phyloP scores from a whole-genome alignment of 345 rosid genomes.

The Hibiscus trionum region DNA sequence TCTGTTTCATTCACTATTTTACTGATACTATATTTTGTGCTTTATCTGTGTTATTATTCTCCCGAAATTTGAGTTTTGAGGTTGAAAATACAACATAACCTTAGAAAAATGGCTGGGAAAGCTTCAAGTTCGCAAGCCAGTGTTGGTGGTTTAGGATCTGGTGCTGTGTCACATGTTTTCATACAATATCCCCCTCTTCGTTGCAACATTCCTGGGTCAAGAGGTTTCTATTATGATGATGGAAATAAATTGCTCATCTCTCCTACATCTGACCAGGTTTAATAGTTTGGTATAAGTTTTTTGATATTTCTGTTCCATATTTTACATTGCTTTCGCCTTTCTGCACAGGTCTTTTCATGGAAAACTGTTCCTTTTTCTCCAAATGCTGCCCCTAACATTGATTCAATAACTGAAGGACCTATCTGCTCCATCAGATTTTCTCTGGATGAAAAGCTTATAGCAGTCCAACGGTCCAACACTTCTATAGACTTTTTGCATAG shows the following conservation, averaged over 20 bases:
- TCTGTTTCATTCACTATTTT: background rate
- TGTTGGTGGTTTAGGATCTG: conserved; percentile 49
- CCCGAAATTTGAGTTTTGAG: conserved; percentile 9
- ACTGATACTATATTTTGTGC: background rate
- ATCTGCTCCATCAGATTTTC: conserved; percentile 68
- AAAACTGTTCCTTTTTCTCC: conserved; percentile 64
- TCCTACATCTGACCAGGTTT: conserved; percentile 60
- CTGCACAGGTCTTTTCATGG: conserved; percentile 73
- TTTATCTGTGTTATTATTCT: conserved; percentile 5
- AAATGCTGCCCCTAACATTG: conserved; percentile 48
- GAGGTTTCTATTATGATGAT: conserved; percentile 83
- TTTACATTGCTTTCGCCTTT: background rate
- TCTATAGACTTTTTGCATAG: conserved; percentile 70
- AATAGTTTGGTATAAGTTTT: background rate
- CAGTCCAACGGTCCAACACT: conserved; percentile 66
- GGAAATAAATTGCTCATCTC: conserved; percentile 67
- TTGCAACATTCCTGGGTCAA: conserved; percentile 61
- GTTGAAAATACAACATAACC: conserved; percentile 2
- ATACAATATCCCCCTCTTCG: conserved; percentile 61
- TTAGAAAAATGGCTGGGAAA: conserved; percentile 42
- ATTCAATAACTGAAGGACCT: conserved; percentile 77
- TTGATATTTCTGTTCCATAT: background rate
- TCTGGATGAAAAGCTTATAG: conserved; percentile 68
- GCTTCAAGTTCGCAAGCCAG: conserved; percentile 61
- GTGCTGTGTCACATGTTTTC: conserved; percentile 79